These are phyloP conservation scores for Fusarium mundagurra DNA, from an alignment of 2,329 filamentous ascomycete species.

Conservation along the genomic window DNA sequence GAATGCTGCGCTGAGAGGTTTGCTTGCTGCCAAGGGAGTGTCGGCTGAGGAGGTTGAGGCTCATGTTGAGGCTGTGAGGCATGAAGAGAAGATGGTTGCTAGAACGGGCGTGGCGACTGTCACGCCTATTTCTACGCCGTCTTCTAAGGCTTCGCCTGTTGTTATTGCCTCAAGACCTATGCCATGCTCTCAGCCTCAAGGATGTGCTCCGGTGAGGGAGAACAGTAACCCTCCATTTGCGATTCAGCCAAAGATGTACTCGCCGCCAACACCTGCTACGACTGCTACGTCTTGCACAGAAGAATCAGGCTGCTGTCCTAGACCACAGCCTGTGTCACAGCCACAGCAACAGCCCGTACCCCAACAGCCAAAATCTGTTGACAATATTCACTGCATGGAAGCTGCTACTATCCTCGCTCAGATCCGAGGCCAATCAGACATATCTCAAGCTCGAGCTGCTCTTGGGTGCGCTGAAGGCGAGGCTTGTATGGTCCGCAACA, in stretches of 20 bases:
- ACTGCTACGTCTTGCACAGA: background rate
- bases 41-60: constrained; percentile 32
- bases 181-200: background rate
- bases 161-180: background rate
- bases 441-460: constrained; percentile 38
- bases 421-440: constrained; percentile 49
- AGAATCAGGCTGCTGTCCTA: constrained; percentile 6
- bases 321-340: background rate
- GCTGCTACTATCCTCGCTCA: constrained; percentile 50
- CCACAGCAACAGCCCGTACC: background rate
- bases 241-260: background rate
- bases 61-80: constrained; percentile 21
- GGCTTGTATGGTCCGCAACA: constrained; percentile 49
- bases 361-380: background rate
- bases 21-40: constrained; percentile 37
- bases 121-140: constrained; percentile 18
- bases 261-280: background rate
- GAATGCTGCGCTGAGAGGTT: constrained; percentile 52
- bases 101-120: background rate
- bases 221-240: background rate
- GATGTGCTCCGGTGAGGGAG: background rate
- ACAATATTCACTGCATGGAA: constrained; percentile 42
- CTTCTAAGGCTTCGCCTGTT: constrained; percentile 15
- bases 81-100: background rate
- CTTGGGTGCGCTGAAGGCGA: constrained; percentile 43